Evolutionary conservation across 805 yeast genomes (phyloP).

Genomic region (Kluyveromyces wickerhamii): DNA sequence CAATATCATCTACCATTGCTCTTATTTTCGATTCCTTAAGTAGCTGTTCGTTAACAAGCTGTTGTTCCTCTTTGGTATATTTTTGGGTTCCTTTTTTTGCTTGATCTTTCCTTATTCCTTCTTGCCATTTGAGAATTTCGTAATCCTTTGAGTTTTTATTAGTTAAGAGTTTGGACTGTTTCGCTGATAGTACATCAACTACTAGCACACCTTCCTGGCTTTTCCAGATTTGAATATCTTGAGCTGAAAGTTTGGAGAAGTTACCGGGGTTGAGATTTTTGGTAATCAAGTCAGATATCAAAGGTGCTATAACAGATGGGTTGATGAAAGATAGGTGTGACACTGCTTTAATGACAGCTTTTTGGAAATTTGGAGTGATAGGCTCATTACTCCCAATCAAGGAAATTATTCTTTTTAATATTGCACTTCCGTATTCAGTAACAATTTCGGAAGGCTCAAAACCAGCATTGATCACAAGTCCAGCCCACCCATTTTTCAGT

Average conservation of each 20-base stretch:
- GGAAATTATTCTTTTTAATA: conserved; percentile 15
- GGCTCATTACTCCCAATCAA: conserved; percentile 14
- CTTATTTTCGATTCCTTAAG: conserved; percentile 55
- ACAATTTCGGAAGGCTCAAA: conserved; percentile 61
- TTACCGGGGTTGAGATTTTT: conserved; percentile 34
- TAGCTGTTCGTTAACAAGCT: conserved; percentile 52
- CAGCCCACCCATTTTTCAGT: conserved; percentile 64
- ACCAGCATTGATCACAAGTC: conserved; percentile 49
- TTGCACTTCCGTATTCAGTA: conserved; percentile 18
- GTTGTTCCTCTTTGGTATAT: conserved; percentile 70
- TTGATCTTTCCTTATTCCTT: conserved; percentile 65
- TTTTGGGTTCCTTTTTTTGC: conserved; percentile 45
- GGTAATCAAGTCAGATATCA: conserved; percentile 37
- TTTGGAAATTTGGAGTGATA: conserved; percentile 26
- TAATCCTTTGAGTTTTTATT: conserved; percentile 77
- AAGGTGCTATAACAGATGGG: conserved; percentile 49
- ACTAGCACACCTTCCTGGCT: conserved; percentile 66
- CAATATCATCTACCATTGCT: conserved; percentile 32
- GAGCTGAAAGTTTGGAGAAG: conserved; percentile 36
- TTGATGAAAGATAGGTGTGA: conserved; percentile 47
- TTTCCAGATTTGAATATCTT: conserved; percentile 55
- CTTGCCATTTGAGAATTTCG: conserved; percentile 87
- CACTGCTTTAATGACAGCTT: conserved; percentile 45
- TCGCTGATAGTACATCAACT: conserved; percentile 47
- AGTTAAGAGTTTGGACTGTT: conserved; percentile 37